Conservation (phyloP, 331 rosid genomes). For the Pyracantha coccinea region DNA sequence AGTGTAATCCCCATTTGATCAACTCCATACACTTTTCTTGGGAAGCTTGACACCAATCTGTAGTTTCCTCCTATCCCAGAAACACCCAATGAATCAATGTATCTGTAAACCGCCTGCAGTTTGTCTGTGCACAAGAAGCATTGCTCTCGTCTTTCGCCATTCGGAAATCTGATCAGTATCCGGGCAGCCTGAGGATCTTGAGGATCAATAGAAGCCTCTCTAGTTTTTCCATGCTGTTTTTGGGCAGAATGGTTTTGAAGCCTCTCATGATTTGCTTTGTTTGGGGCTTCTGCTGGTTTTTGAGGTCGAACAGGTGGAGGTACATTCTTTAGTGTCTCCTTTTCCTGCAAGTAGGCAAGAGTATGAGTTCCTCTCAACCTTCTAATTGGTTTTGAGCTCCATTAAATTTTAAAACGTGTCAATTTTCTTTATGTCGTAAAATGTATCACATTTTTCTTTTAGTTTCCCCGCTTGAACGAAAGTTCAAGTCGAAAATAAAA, state of each 20-base stretch:
- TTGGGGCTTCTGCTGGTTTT: conserved; percentile 28
- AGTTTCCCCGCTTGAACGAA: too few species aligned
- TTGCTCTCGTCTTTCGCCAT: conserved; percentile 75
- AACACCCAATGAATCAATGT: conserved; percentile 53
- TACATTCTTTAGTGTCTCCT: conserved; percentile 33
- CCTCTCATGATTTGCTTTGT: conserved; percentile 30
- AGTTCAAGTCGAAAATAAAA: too few species aligned
- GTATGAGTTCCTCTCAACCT: background rate
- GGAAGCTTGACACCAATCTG: conserved; percentile 69
- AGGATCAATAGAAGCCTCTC: conserved; percentile 15
- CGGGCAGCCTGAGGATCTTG: conserved; percentile 41
- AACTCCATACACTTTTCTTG: conserved; percentile 43
- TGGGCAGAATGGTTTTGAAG: conserved; percentile 19
- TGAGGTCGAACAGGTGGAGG: conserved; percentile 25
- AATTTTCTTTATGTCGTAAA: too few species aligned
- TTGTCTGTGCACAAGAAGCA: conserved; percentile 55
- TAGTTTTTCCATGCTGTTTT: conserved; percentile 16
- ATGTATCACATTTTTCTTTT: too few species aligned
- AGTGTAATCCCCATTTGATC: conserved; percentile 53
- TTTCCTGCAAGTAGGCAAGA: conserved; percentile 38
- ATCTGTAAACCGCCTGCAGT: conserved; percentile 54
- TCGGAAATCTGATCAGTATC: conserved; percentile 82
- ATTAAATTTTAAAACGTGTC: too few species aligned
- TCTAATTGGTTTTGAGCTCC: too few species aligned
- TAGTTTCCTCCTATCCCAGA: conserved; percentile 45